Conservation (phyloP, 2,329 filamentous ascomycete genomes). For the Zasmidium angulare region DNA sequence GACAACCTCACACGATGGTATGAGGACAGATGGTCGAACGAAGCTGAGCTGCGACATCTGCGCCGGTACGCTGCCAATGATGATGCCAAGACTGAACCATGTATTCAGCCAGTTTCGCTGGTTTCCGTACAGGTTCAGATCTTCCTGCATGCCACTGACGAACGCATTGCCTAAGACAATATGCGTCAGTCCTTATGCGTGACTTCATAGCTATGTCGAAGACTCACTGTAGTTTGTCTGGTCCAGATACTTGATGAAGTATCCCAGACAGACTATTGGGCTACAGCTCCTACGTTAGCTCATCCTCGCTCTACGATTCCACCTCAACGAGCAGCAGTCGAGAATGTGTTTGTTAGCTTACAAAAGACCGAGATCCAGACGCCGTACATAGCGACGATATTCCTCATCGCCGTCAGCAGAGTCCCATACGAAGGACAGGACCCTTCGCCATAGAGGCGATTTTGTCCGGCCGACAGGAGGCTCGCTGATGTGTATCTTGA, state of each 20-base stretch:
- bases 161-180: constrained; percentile 36
- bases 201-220: not conserved
- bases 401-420: constrained; percentile 13
- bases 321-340: no score
- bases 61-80: constrained; percentile 15
- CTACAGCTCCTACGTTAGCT: no score
- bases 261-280: constrained; percentile 2
- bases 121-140: constrained; percentile 38
- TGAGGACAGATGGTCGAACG: constrained; percentile 12
- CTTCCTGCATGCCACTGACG: constrained; percentile 44
- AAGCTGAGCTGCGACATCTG: constrained; percentile 12
- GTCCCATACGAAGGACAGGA: constrained; percentile 17
- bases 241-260: constrained; percentile 9
- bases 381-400: constrained; percentile 12
- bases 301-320: no score
- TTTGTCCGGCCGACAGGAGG: not conserved
- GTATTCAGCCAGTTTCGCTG: constrained; percentile 36
- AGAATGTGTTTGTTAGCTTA: not conserved
- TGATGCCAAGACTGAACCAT: constrained; percentile 16
- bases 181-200: not conserved
- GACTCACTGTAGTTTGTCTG: not conserved
- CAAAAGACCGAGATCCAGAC: constrained; percentile 7
- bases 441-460: constrained; percentile 5
- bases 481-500: not conserved
- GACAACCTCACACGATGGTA: constrained; percentile 12